A percentile compares a stretch with the other conserved stretches of the same genome.
Evolutionary conservation across 2,329 filamentous ascomycete genomes (phyloP).

Genomic region (Nothopassalora personata): DNA sequence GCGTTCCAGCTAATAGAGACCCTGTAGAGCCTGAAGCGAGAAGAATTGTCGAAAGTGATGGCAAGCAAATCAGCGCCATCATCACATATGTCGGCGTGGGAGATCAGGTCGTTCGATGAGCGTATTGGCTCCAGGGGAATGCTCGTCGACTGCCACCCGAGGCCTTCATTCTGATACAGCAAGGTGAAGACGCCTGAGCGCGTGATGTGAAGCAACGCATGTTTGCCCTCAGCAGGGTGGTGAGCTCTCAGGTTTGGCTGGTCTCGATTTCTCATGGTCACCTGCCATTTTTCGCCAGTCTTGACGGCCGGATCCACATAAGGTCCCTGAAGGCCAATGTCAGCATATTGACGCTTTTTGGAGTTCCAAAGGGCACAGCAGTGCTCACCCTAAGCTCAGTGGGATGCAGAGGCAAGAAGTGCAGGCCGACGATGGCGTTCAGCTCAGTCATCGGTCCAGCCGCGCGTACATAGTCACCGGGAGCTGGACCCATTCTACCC

Average conservation of each 20-base stretch:
- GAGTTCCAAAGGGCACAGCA: constrained; percentile 2
- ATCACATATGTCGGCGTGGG: constrained; percentile 66
- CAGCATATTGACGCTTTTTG: background rate
- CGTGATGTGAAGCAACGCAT: constrained; percentile 71
- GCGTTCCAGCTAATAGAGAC: constrained; percentile 70
- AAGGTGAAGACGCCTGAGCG: constrained; percentile 68
- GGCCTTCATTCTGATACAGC: constrained; percentile 70
- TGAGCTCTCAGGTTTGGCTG: constrained; percentile 58
- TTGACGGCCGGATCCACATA: constrained; percentile 36
- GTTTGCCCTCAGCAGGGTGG: constrained; percentile 65
- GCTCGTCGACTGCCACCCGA: constrained; percentile 63
- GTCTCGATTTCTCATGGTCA: constrained; percentile 60
- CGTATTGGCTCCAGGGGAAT: constrained; percentile 49
- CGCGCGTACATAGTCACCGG: constrained; percentile 60
- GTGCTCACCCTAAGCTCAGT: constrained; percentile 28
- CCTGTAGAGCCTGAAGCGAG: constrained; percentile 68
- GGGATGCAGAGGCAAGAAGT: constrained; percentile 58
- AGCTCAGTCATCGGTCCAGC: constrained; percentile 60
- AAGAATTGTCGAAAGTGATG: constrained; percentile 62
- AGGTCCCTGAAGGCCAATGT: constrained; percentile 29
- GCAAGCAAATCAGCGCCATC: constrained; percentile 55
- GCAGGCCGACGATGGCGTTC: constrained; percentile 72
- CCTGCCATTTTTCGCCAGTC: constrained; percentile 55
- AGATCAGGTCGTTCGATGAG: constrained; percentile 60
- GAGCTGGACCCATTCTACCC: constrained; percentile 59